Conservation (phyloP, 495 filamentous ascomycete genomes). For the Amorphotheca resinae region DNA sequence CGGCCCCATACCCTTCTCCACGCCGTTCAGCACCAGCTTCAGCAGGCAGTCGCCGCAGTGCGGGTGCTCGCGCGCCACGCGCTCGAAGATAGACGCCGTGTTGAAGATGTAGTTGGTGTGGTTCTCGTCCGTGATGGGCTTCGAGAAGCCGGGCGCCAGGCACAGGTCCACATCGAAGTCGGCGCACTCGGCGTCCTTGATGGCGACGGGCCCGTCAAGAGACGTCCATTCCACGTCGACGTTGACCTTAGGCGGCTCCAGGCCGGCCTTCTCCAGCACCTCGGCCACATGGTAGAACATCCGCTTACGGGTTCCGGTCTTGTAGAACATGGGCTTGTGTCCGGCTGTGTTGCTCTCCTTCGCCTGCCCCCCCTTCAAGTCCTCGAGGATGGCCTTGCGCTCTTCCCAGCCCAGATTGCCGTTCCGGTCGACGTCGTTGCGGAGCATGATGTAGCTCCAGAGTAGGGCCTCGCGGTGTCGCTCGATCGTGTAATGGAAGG, state of each 20-base stretch:
- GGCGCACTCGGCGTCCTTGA: conserved; percentile 27
- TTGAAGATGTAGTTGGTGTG: conserved; percentile 26
- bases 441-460: conserved; percentile 31
- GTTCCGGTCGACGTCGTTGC: conserved; percentile 26
- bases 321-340: too few relatives aligned
- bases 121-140: conserved; percentile 22
- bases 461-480: conserved; percentile 29
- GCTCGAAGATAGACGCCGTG: conserved; percentile 27
- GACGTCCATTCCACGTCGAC: conserved; percentile 31
- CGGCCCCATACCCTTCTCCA: conserved; percentile 23
- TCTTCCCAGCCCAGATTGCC: conserved; percentile 29
- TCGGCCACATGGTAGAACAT: conserved; percentile 27
- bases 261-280: conserved; percentile 24
- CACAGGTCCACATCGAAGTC: conserved; percentile 30
- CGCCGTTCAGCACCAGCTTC: conserved; percentile 26
- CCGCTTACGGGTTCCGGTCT: conserved; percentile 21
- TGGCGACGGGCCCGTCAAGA: conserved; percentile 28
- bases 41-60: conserved; percentile 30
- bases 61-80: conserved; percentile 25
- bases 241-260: conserved; percentile 29
- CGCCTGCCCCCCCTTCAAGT: conserved; percentile 24
- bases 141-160: conserved; percentile 29
- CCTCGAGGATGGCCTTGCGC: conserved; percentile 23
- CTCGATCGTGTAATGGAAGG: conserved; percentile 34
- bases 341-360: too few relatives aligned